Evolutionary conservation across 2,329 filamentous ascomycete genomes (phyloP).

Genomic region (Cercospora sojina): DNA sequence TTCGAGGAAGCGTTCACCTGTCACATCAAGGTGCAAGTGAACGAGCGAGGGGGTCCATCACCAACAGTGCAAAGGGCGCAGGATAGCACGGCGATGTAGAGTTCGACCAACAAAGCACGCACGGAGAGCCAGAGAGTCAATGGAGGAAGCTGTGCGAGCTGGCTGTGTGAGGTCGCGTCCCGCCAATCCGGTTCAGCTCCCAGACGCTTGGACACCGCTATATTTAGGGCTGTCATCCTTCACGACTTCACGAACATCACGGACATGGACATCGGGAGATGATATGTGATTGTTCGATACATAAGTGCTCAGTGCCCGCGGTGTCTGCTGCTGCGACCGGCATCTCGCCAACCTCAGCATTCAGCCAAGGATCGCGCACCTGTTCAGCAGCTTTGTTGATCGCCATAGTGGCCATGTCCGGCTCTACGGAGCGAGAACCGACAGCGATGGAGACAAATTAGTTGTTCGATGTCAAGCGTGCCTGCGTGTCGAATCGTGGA

Average conservation of each 20-base stretch:
- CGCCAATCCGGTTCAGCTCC: not conserved
- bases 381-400: not conserved
- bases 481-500: not conserved
- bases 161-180: not conserved
- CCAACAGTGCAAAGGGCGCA: not conserved
- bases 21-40: conserved; percentile 8
- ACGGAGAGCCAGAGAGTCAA: conserved; percentile 1
- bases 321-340: no score
- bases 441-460: not conserved
- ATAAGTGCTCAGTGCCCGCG: no score
- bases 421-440: not conserved
- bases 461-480: not conserved
- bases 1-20: not conserved
- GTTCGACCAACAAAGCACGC: conserved; percentile 15
- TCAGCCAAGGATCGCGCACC: no score
- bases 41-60: not conserved
- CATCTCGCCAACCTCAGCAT: no score
- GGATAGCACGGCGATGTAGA: conserved; percentile 2
- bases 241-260: not conserved
- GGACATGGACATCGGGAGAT: no score
- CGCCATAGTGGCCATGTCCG: not conserved
- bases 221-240: not conserved
- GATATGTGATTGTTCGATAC: no score
- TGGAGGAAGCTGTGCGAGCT: not conserved
- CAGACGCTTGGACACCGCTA: not conserved